These are phyloP conservation scores for Uromyces viciae-fabae DNA, from an alignment of 1,284 basidiomycete genomes.

Conservation along the genomic window DNA sequence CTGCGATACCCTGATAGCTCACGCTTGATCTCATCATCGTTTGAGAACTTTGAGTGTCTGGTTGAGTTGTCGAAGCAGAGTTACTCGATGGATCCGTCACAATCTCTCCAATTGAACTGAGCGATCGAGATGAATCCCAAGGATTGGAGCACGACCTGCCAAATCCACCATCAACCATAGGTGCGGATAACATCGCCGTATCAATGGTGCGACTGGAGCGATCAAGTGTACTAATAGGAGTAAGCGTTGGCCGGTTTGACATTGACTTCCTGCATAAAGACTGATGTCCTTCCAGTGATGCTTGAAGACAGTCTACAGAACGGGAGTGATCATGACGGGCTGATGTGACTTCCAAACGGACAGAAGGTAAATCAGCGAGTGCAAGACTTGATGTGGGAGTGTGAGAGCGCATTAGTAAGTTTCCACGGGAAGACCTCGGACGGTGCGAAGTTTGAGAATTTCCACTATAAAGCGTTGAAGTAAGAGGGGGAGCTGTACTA, in stretches of 20 bases:
- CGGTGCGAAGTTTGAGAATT: constrained; percentile 3
- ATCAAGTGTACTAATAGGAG: constrained; percentile 39
- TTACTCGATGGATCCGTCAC: constrained; percentile 28
- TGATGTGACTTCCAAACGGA: constrained; percentile 28
- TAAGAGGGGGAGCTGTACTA: neutral
- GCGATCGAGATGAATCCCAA: constrained; percentile 43
- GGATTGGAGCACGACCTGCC: constrained; percentile 30
- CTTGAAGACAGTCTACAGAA: constrained; percentile 34
- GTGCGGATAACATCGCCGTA: constrained; percentile 36
- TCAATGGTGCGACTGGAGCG: constrained; percentile 13
- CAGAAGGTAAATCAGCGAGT: constrained; percentile 12
- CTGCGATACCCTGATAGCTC: constrained; percentile 14
- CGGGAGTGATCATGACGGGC: constrained; percentile 38
- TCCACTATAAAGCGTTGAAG: neutral
- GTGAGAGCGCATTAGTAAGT: constrained; percentile 2
- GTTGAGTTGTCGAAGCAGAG: neutral
- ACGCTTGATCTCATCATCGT: constrained; percentile 7
- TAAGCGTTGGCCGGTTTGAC: constrained; percentile 26
- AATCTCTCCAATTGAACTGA: constrained; percentile 45
- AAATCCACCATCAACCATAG: constrained; percentile 26
- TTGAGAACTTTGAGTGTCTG: neutral
- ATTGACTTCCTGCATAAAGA: constrained; percentile 17
- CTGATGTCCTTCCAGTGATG: neutral
- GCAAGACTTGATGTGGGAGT: constrained; percentile 25
- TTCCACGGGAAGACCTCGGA: constrained; percentile 12